A percentile compares a stretch with the other conserved stretches of the same genome.
Conservation (phyloP, 371 early-diverging fungal genomes). For the Mortierella sp. region DNA sequence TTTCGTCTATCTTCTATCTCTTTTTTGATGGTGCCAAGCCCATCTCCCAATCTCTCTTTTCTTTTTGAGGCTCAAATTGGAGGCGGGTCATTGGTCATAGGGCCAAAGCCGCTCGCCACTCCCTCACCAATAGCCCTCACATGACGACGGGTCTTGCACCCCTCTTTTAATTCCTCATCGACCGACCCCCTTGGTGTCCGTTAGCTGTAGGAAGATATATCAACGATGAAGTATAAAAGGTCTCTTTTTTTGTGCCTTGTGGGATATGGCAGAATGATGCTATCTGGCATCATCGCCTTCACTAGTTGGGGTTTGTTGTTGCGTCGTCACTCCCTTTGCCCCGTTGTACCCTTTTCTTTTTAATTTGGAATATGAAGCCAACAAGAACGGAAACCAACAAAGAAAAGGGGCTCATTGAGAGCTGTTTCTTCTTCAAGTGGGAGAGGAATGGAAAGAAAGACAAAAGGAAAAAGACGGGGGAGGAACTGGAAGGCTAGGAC, state of each 20-base stretch:
- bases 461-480: not conserved
- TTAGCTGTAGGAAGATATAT: not conserved
- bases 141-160: not conserved
- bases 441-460: not conserved
- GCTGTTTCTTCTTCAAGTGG: not conserved
- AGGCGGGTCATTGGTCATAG: not conserved
- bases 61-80: not conserved
- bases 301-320: not conserved
- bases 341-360: not conserved
- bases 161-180: not conserved
- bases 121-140: not conserved
- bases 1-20: no score
- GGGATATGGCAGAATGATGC: not conserved
- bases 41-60: not conserved
- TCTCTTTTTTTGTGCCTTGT: not conserved
- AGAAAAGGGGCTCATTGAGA: not conserved
- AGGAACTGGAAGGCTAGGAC: conserved; percentile 2
- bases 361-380: no score
- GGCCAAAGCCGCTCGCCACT: not conserved
- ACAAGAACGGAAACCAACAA: no score
- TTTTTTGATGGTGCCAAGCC: not conserved
- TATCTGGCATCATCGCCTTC: not conserved
- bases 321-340: not conserved
- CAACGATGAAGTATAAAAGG: not conserved
- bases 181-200: not conserved